Evolutionary conservation across 768 basidiomycete genomes (phyloP), one percentile per base, ranked within the genome.

Genomic region (Saitozyma podzolica): DNA sequence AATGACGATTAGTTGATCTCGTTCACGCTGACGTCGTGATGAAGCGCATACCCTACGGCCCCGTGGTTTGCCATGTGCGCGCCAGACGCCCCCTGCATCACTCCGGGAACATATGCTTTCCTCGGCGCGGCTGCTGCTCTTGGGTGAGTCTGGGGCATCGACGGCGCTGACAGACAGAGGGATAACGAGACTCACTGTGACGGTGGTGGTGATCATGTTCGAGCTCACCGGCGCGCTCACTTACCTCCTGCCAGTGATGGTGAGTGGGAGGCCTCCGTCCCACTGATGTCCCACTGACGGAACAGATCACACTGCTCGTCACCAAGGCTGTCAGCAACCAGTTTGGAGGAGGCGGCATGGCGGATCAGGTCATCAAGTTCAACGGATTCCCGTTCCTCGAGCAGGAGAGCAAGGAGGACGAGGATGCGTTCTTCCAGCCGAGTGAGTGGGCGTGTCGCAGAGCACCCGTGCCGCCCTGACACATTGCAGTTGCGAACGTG

Each of bases 191-290:
- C 90, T 98, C 61, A 99, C 96, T 0, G 92, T 98, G 37, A 92
- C 94, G 0, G 93, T 99, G 6, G 96, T 98, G 8, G 96, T 98
- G 42, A 94, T 99, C 80, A 98, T 99, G 93, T 98, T 97, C 77
- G 95, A 98, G 74, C 84, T 99, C 17, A 99, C 96, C 4, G 96
- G 96, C 11, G 95, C 96, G 7, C 79, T 98, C 73, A 97, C 92
- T 17, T 98, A 99, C 75, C 94, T 98, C 68, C 81, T 99, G 37
- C 96, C 96, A 7, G 94, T 92, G 13, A 99, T 99, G 96, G 95
- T 93, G 67, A 69, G 84, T 11, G 42, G 19, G 40, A 17, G 19
- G 16, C 49, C 20, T 8, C 13, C 1, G 8, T 17, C 6, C 8
- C 3, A 57, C 66, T 70, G 49, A 62, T 1, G 8, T 17, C 6